Percentiles rank a stretch among this genome's conserved stretches.
Conservation (phyloP, 208 protist species). For the Zelonia costaricensis region DNA sequence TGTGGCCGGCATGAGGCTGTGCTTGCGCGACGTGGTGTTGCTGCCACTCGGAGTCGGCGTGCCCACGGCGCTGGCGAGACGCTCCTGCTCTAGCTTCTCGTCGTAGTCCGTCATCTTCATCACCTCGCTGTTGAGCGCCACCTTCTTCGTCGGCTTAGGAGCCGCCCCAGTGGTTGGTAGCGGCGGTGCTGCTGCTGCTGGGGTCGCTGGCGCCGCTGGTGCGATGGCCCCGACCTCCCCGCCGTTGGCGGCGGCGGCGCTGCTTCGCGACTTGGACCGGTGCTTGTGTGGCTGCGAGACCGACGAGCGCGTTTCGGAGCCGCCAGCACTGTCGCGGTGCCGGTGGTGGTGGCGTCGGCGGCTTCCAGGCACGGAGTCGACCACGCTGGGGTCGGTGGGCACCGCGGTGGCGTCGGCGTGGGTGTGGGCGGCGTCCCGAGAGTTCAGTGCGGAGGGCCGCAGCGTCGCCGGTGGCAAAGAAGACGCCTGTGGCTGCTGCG, state of each 20-base stretch:
- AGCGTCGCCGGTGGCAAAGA: not conserved
- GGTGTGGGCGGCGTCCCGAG: too few species aligned
- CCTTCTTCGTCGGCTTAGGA: not conserved
- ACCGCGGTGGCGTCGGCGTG: too few species aligned
- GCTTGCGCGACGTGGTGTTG: not conserved
- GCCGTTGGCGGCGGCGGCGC: not conserved
- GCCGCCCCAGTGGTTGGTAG: not conserved
- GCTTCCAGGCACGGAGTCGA: not conserved
- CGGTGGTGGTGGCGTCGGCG: not conserved
- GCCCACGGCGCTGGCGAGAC: conserved; percentile 12
- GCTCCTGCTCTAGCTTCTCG: conserved; percentile 8
- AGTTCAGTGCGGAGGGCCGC: too few species aligned
- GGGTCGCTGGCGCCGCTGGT: not conserved
- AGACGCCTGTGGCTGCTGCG: not conserved
- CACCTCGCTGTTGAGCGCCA: not conserved
- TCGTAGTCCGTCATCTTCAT: conserved; percentile 19
- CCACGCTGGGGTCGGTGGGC: too few species aligned
- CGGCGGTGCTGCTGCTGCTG: not conserved
- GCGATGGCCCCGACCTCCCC: not conserved
- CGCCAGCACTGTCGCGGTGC: not conserved
- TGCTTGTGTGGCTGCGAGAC: conserved; percentile 7
- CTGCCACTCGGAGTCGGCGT: conserved; percentile 1
- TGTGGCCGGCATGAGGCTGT: not conserved
- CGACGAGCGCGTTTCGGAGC: not conserved
- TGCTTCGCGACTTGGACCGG: not conserved